A percentile compares a stretch with the other conserved stretches of the same genome.
These are phyloP conservation scores for Tulasnella sp. DNA, from an alignment of 768 basidiomycete genomes.

Conservation along the genomic window DNA sequence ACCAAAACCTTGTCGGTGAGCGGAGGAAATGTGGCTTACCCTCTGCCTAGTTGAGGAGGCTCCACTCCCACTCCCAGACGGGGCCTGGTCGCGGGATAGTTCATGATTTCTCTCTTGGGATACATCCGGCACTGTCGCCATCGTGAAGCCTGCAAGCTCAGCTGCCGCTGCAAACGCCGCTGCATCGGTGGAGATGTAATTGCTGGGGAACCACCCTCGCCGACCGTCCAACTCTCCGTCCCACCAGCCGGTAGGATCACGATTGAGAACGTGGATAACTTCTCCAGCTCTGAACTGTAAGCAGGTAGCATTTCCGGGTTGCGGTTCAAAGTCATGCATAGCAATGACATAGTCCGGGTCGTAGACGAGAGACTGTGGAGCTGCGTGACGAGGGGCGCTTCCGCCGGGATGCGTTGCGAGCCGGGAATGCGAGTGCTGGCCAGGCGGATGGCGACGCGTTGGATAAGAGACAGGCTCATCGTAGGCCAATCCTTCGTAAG, in stretches of 20 bases:
- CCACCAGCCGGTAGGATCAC: conserved; percentile 93
- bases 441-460: neutral
- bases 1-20: neutral
- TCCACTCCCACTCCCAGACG: neutral
- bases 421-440: neutral
- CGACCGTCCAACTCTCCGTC: conserved; percentile 85
- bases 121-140: neutral
- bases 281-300: conserved; percentile 84
- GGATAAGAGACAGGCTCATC: neutral
- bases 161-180: conserved; percentile 16
- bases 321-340: conserved; percentile 80
- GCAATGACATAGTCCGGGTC: conserved; percentile 66
- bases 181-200: conserved; percentile 42
- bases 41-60: neutral
- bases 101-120: neutral
- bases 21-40: neutral
- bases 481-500: neutral
- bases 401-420: neutral
- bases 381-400: neutral
- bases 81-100: neutral
- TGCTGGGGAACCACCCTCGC: conserved; percentile 97
- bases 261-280: conserved; percentile 80
- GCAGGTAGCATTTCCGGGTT: conserved; percentile 62
- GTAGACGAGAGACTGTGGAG: neutral
- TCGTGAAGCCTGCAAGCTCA: conserved; percentile 6